Conservation (phyloP, 768 basidiomycete species). For the Suillus spraguei region DNA sequence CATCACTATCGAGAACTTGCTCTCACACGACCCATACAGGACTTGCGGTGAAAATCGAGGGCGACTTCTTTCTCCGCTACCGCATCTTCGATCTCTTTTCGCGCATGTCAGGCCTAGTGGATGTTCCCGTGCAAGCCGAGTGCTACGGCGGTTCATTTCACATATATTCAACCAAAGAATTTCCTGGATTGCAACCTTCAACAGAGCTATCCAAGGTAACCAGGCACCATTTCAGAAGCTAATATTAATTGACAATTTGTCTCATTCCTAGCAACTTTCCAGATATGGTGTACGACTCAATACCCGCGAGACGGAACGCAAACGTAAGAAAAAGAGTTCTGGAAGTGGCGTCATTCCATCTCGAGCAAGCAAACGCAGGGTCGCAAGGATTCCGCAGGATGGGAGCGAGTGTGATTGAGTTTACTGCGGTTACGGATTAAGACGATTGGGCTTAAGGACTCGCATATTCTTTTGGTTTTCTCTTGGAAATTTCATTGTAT, state of each 20-base stretch:
- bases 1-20: slow-evolving; percentile 10
- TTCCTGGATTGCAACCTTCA: slow-evolving; percentile 69
- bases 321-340: slow-evolving; percentile 35
- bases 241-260: background rate
- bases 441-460: background rate
- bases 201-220: slow-evolving; percentile 69
- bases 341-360: slow-evolving; percentile 11
- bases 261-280: slow-evolving; percentile 32
- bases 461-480: background rate
- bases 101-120: slow-evolving; percentile 27
- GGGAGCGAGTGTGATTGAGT: slow-evolving; percentile 28
- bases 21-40: slow-evolving; percentile 40
- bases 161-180: slow-evolving; percentile 75
- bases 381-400: slow-evolving; percentile 13
- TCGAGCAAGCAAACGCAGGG: background rate
- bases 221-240: background rate
- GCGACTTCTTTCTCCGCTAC: slow-evolving; percentile 71
- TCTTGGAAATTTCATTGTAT: background rate
- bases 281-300: slow-evolving; percentile 38
- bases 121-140: slow-evolving; percentile 58
- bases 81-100: slow-evolving; percentile 66
- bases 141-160: slow-evolving; percentile 66
- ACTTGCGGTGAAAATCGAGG: slow-evolving; percentile 69
- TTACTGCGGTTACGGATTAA: background rate
- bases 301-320: slow-evolving; percentile 39